Base-by-base conservation (phyloP, 345 rosid species). In the Triadica sebifera region DNA sequence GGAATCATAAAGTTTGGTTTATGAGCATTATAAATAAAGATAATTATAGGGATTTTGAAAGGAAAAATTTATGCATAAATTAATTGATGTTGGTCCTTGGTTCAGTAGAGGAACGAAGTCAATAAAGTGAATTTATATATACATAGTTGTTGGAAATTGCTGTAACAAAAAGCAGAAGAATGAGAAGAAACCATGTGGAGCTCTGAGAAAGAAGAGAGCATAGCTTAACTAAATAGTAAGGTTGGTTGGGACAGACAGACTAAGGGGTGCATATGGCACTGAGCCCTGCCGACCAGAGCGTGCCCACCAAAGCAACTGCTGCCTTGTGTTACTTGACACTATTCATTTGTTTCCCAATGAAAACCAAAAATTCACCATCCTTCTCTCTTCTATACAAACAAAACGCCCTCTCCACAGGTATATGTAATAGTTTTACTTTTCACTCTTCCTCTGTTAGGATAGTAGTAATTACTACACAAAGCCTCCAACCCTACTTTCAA, bases 231-330 rank as follows among this genome's bases (percentile, higher is more conserved):
- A 64, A 70, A 70, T 70, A 76, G 74, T 70, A 22, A 45, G 71
- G 20, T 68, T 63, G 66, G 74, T 34, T 74, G 66, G 75, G 74
- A 53, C 59, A 69, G 53, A 55, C 22, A 52, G n/a, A n/a, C n/a
- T 39, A 17, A 45, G 34, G 71, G 12, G 13, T 29, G 34, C 34
- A 29, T n/a, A n/a, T 29, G 66, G 57, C 38, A 8, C 58, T 50
- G 78, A 84, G 78, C 85, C 73, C 77, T 87, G 82, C 94, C 91
- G 97, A 91, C 98, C 86, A 77, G 80, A 84, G 84, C 84, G 79
- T 85, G 82, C 82, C 85, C 93, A 84, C 88, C 98, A 87, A 93
- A 82, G 96, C 88, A 85, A 83, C 69, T 91, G 98, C 92, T 85
- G 92, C 83, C 77, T 67, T 29, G 34, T 29, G 1, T 80, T 70